phyloP scores from a whole-genome alignment of 1,284 basidiomycete species.

The Malassezia caprae region DNA sequence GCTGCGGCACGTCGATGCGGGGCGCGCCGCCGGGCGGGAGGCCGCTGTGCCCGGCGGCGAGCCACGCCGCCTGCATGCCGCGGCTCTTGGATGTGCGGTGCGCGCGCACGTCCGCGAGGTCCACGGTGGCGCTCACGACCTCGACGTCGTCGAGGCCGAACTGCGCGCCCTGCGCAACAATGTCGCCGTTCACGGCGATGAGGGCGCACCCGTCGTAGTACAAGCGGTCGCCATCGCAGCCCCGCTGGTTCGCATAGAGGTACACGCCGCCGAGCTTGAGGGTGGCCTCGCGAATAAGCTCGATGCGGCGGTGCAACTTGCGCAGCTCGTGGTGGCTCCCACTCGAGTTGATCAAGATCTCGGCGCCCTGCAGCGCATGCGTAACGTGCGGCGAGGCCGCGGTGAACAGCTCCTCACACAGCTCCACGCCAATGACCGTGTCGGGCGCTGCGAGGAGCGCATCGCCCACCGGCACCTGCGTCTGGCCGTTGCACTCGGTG shows the following conservation, averaged over 20 bases:
- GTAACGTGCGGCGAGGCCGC: constrained; percentile 88
- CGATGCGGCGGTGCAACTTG: constrained; percentile 79
- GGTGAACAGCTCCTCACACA: constrained; percentile 95
- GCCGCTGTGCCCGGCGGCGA: constrained; percentile 2
- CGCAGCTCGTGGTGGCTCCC: constrained; percentile 94
- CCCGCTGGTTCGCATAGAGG: constrained; percentile 96
- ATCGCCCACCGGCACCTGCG: constrained; percentile 89
- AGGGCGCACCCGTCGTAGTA: constrained; percentile 97
- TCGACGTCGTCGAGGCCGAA: constrained; percentile 93
- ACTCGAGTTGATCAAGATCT: constrained; percentile 95
- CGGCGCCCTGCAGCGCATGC: constrained; percentile 94
- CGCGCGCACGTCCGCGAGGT: constrained; percentile 84
- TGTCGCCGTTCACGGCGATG: constrained; percentile 83
- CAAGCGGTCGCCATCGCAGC: constrained; percentile 90
- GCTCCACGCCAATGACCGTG: constrained; percentile 87
- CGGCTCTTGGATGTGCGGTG: constrained; percentile 67
- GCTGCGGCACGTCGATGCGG: constrained; percentile 53
- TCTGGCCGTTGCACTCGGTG: constrained; percentile 76
- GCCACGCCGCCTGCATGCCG: constrained; percentile 71
- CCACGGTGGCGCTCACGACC: constrained; percentile 85
- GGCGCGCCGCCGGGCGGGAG: constrained; percentile 53
- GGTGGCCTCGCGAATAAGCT: constrained; percentile 93
- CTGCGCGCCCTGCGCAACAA: constrained; percentile 88
- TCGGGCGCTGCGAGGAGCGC: constrained; percentile 85
- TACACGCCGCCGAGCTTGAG: constrained; percentile 94